A percentile compares a stretch with the other conserved stretches of the same genome.
Conservation (phyloP, 371 early-diverging fungal genomes). For the Fennellomyces sp. region DNA sequence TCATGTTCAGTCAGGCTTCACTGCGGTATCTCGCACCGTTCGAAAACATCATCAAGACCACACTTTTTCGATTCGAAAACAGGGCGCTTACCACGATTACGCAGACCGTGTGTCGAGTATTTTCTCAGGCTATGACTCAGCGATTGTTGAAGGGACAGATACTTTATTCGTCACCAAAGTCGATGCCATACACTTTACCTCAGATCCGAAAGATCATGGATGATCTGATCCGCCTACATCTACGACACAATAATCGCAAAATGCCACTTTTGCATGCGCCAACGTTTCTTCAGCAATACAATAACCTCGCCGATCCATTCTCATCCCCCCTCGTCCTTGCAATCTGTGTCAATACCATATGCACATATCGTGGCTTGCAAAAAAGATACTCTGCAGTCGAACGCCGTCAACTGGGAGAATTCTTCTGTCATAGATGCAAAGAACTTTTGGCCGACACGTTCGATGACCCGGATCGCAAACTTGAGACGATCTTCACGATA, state of each 20-base stretch:
- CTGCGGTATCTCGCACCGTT: slow-evolving; percentile 13
- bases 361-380: neutral
- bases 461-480: slow-evolving; percentile 19
- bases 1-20: slow-evolving; percentile 5
- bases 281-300: slow-evolving; percentile 4
- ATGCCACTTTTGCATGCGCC: slow-evolving; percentile 8
- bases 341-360: slow-evolving; percentile 5
- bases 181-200: too few relatives aligned
- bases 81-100: too few relatives aligned
- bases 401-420: slow-evolving; percentile 12
- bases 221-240: neutral
- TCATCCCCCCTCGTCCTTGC: slow-evolving; percentile 9
- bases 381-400: neutral
- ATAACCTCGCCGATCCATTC: slow-evolving; percentile 4
- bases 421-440: slow-evolving; percentile 9
- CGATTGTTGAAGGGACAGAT: too few relatives aligned
- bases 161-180: too few relatives aligned
- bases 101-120: too few relatives aligned
- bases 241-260: neutral
- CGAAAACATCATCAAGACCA: too few relatives aligned
- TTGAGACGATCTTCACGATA: slow-evolving; percentile 16
- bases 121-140: too few relatives aligned
- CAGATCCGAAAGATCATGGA: too few relatives aligned
- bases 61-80: too few relatives aligned
- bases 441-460: slow-evolving; percentile 12